A percentile compares a stretch with the other conserved stretches of the same genome.
Conservation (phyloP, 129 eudicot species). For the Gnaphalium uliginosum region DNA sequence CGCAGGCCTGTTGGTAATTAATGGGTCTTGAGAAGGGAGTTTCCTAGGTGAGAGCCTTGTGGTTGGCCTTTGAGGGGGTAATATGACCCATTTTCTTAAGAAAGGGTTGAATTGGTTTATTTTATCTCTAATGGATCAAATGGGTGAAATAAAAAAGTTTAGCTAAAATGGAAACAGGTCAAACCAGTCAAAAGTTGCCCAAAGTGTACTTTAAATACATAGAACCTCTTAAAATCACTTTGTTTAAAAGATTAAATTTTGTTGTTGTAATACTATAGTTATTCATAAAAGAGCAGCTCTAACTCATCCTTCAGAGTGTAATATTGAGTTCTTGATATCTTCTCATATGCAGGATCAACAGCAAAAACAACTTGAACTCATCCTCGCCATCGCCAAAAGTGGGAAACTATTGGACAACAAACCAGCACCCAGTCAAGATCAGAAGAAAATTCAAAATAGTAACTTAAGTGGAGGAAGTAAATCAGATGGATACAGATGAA, state of each 20-base stretch:
- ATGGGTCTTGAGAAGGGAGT: no score
- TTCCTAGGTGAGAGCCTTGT: no score
- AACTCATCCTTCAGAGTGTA: not conserved
- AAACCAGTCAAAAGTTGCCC: not conserved
- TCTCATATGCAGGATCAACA: slow-evolving; percentile 45
- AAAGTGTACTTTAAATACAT: not conserved
- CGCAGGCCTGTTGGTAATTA: no score
- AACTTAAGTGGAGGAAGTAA: slow-evolving; percentile 26
- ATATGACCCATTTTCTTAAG: no score
- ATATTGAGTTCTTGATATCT: slow-evolving; percentile 10
- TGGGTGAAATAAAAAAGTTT: not conserved
- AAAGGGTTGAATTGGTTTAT: no score
- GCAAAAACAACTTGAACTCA: slow-evolving; percentile 46
- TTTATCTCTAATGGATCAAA: not conserved
- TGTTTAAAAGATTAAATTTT: not conserved
- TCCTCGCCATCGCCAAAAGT: slow-evolving; percentile 43
- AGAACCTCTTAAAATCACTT: not conserved
- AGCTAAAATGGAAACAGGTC: not conserved
- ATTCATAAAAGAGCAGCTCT: not conserved
- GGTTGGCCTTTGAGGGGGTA: no score
- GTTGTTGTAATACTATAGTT: not conserved
- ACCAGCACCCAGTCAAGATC: slow-evolving; percentile 27
- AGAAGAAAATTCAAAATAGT: slow-evolving; percentile 25
- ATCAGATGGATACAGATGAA: slow-evolving; percentile 33
- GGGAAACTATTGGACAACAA: slow-evolving; percentile 42